Base-by-base conservation (phyloP, 1,284 basidiomycete genomes). In the Ceratobasidium sp. region DNA sequence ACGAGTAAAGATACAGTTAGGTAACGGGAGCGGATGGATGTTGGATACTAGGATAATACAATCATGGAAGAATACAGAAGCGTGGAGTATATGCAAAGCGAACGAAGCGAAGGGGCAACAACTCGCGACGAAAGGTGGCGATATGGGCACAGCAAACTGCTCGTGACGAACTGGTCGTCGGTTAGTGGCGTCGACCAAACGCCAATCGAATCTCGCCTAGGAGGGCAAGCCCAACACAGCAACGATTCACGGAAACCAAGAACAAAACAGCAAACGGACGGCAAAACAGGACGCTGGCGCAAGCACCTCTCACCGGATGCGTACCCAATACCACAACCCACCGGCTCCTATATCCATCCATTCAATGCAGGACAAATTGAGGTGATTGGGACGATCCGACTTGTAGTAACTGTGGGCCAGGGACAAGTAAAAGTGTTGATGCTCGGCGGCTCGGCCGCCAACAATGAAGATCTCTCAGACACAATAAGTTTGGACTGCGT, bases 401-500 rank as follows among this genome's bases (percentile, higher is more conserved):
- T 71, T 31, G 68, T 53, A 42, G 39, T 53, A 74, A 53, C 71
- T 10, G n/a, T 35, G 33, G n/a, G 47, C 60, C 58, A 49, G 42
- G 56, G 11, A 61, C 54, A 23, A 37, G 23, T 23, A 28, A 39
- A 28, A 49, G 39, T 23, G 49, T 66, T n/a, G 26, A 64, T 33
- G 58, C 58, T 49, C 33, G 60, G 60, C 71, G 71, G 71, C 33
- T 74, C 71, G 71, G 58, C 71, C 71, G 42, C 71, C 60, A 17
- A 58, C 42, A 42, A 58, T 53, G 23, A 33, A 17, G 51, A 49
- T 28, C 45, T 87, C 83, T 94, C 92, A 79, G 91, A 90, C 82
- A 89, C 87, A 84, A 91, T 89, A 78, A 93, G 87, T 83, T 91
- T 88, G 82, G 87, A 87, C 86, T 93, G 91, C 81, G 93, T 86